Conservation (phyloP, 208 protist species). For the Zelonia costaricensis region DNA sequence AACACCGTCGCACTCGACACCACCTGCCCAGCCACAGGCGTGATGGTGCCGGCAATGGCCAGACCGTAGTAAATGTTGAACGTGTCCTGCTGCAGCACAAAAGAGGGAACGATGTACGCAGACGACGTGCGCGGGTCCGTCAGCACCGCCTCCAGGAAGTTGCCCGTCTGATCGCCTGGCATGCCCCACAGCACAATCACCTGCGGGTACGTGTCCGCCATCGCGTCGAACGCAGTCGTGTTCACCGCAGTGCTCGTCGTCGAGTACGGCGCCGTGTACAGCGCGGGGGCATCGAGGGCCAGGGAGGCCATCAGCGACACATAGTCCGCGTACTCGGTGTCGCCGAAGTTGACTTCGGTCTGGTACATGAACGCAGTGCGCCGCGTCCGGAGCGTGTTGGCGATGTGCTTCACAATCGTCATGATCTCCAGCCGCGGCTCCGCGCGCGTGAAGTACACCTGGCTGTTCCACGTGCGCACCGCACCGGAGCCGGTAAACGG, state of each 20-base stretch:
- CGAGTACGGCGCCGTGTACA: conserved; percentile 26
- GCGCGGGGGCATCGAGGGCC: background rate
- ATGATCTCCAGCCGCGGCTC: too few species aligned
- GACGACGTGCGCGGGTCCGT: conserved; percentile 30
- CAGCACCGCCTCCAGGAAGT: conserved; percentile 33
- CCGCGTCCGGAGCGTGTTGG: too few species aligned
- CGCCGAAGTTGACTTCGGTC: conserved; percentile 21
- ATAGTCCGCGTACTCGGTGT: conserved; percentile 22
- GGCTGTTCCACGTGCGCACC: too few species aligned
- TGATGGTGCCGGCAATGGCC: background rate
- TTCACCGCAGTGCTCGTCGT: conserved; percentile 8
- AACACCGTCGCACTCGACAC: conserved; percentile 36
- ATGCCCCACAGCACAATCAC: conserved; percentile 43
- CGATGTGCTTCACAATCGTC: too few species aligned
- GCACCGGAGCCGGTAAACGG: too few species aligned
- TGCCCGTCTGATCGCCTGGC: conserved; percentile 15
- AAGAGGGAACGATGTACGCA: conserved; percentile 31
- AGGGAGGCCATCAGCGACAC: conserved; percentile 7
- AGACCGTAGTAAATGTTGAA: conserved; percentile 15
- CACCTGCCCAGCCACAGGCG: conserved; percentile 28
- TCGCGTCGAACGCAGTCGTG: conserved; percentile 28
- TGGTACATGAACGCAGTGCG: too few species aligned
- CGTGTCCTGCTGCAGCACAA: conserved; percentile 21
- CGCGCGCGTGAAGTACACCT: too few species aligned
- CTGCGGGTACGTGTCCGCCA: conserved; percentile 46